Evolutionary conservation across 75 land plant genomes (phyloP).

Genomic region (Ceratopteris richardii): DNA sequence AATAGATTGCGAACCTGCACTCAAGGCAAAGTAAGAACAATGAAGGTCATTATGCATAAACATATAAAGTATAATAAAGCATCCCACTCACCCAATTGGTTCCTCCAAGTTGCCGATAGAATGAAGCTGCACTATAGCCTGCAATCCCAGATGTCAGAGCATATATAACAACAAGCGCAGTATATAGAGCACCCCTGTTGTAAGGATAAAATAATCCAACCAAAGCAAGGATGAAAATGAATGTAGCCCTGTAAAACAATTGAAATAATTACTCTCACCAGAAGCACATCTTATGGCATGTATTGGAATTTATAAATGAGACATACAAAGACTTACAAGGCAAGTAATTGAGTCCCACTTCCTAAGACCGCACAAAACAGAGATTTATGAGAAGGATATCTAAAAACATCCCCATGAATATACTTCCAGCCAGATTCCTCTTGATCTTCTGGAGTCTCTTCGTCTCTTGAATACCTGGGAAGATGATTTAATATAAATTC

Average conservation of each 20-base stretch:
- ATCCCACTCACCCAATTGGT: constrained; percentile 31
- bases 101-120: constrained; percentile 42
- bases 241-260: constrained; percentile 14
- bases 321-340: constrained; percentile 28
- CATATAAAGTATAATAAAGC: no score
- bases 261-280: neutral
- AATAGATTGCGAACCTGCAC: constrained; percentile 31
- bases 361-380: constrained; percentile 63
- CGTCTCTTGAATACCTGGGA: constrained; percentile 47
- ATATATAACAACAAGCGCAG: constrained; percentile 50
- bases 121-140: constrained; percentile 39
- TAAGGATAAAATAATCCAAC: constrained; percentile 62
- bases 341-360: constrained; percentile 64
- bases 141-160: constrained; percentile 57
- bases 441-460: constrained; percentile 57
- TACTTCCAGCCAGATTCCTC: constrained; percentile 86
- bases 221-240: constrained; percentile 41
- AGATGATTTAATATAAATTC: neutral
- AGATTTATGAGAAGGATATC: constrained; percentile 59
- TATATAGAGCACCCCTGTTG: constrained; percentile 53
- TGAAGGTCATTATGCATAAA: no score
- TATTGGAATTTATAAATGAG: neutral
- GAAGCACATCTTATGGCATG: neutral
- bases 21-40: neutral
- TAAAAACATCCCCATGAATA: constrained; percentile 80